Conservation (phyloP, 495 filamentous ascomycete genomes). For the Xylaria castorea region DNA sequence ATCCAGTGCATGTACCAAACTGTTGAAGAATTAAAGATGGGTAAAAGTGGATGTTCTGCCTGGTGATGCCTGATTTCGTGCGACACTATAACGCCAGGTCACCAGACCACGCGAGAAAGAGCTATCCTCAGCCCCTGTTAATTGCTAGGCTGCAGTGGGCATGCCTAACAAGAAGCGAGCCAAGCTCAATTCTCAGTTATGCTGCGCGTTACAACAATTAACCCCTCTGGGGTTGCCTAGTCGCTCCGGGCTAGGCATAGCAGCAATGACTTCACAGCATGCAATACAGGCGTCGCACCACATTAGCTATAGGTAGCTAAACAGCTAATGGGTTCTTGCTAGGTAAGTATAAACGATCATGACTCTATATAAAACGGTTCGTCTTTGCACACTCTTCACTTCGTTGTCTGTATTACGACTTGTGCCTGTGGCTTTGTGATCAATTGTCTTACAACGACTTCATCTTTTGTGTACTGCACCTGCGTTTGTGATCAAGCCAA, state of each 20-base stretch:
- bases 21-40: neutral
- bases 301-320: neutral
- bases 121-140: conserved; percentile 7
- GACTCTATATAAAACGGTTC: conserved; percentile 2
- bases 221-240: neutral
- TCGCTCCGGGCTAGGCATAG: neutral
- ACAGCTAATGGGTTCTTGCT: too few relatives aligned
- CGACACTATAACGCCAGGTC: conserved; percentile 5
- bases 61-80: conserved; percentile 7
- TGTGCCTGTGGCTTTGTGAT: conserved; percentile 9
- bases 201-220: neutral
- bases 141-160: conserved; percentile 17
- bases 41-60: conserved; percentile 23
- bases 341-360: neutral
- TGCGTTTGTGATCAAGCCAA: neutral
- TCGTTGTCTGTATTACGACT: neutral
- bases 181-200: neutral
- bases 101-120: conserved; percentile 17
- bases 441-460: neutral
- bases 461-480: neutral
- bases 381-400: neutral
- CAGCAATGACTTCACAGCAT: neutral
- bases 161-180: neutral
- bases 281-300: neutral
- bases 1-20: neutral